These are phyloP conservation scores for Aspergillus egyptiacus DNA, from an alignment of 495 filamentous ascomycete genomes.

Conservation along the genomic window DNA sequence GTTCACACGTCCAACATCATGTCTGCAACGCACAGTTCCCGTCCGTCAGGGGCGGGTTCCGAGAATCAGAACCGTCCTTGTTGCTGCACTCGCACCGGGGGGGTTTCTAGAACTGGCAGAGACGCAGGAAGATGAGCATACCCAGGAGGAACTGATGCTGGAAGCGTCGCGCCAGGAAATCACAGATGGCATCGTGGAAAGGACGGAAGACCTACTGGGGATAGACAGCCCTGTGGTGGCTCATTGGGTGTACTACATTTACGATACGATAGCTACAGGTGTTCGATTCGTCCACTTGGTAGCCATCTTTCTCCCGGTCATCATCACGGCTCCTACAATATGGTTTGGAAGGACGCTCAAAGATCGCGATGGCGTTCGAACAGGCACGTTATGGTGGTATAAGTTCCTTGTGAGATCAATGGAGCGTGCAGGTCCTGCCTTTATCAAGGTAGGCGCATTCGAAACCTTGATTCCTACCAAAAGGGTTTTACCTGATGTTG, in stretches of 20 bases:
- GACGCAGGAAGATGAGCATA: conserved; percentile 56
- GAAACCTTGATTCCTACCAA: background rate
- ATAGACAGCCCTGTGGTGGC: conserved; percentile 50
- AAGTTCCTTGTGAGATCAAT: conserved; percentile 78
- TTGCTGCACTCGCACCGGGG: conserved; percentile 52
- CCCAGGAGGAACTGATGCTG: conserved; percentile 79
- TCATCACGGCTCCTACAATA: conserved; percentile 69
- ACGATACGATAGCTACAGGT: conserved; percentile 84
- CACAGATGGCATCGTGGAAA: conserved; percentile 54
- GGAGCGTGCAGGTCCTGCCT: conserved; percentile 92
- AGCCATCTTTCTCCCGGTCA: conserved; percentile 85
- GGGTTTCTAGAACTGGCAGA: conserved; percentile 72
- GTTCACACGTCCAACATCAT: conserved; percentile 20
- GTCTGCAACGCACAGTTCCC: conserved; percentile 21
- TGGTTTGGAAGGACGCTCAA: conserved; percentile 64
- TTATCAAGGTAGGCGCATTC: conserved; percentile 73
- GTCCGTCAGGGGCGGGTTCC: conserved; percentile 25
- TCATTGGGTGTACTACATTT: conserved; percentile 64
- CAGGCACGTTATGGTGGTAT: conserved; percentile 94
- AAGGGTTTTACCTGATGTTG: background rate
- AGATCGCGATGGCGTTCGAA: conserved; percentile 60
- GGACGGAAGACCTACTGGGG: conserved; percentile 51
- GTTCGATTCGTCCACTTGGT: conserved; percentile 78
- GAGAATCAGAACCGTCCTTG: conserved; percentile 34
- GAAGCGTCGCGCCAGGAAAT: conserved; percentile 73